Conservation (phyloP, 2,329 filamentous ascomycete species). For the Akanthomyces dipterigenus region DNA sequence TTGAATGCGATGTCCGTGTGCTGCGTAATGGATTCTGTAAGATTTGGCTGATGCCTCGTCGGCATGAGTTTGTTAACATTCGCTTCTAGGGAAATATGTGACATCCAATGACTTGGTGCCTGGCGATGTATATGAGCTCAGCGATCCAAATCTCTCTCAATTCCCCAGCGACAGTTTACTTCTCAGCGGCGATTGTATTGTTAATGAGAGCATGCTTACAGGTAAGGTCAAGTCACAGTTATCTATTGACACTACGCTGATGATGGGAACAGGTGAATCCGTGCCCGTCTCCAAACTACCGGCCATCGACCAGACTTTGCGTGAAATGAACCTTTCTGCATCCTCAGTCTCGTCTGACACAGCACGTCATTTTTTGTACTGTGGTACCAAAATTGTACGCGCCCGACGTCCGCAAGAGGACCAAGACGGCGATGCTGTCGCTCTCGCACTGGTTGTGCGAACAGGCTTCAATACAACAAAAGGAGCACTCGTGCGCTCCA, state of each 20-base stretch:
- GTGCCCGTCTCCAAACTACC: slow-evolving; percentile 93
- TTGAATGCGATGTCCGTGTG: slow-evolving; percentile 92
- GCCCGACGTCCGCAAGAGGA: slow-evolving; percentile 82
- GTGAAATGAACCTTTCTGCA: slow-evolving; percentile 67
- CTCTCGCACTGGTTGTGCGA: slow-evolving; percentile 82
- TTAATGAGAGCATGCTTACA: slow-evolving; percentile 99
- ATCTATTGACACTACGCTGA: slow-evolving; percentile 9
- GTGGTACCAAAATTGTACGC: slow-evolving; percentile 90
- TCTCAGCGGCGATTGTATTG: slow-evolving; percentile 90
- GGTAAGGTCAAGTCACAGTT: slow-evolving; percentile 30
- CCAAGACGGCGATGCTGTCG: slow-evolving; percentile 79
- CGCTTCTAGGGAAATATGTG: slow-evolving; percentile 63
- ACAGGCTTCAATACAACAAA: slow-evolving; percentile 98
- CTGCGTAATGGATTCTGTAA: slow-evolving; percentile 88
- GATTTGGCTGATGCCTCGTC: slow-evolving; percentile 20
- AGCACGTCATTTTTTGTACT: slow-evolving; percentile 86
- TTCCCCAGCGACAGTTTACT: slow-evolving; percentile 90
- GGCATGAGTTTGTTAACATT: background rate
- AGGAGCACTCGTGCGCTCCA: slow-evolving; percentile 88
- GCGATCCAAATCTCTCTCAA: slow-evolving; percentile 80
- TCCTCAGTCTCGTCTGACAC: slow-evolving; percentile 77
- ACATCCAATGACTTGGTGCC: slow-evolving; percentile 84
- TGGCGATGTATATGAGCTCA: slow-evolving; percentile 94
- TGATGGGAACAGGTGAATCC: slow-evolving; percentile 60
- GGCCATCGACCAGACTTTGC: slow-evolving; percentile 72